Conservation (phyloP, 768 basidiomycete species). For the Macrolepiota fuliginosa region DNA sequence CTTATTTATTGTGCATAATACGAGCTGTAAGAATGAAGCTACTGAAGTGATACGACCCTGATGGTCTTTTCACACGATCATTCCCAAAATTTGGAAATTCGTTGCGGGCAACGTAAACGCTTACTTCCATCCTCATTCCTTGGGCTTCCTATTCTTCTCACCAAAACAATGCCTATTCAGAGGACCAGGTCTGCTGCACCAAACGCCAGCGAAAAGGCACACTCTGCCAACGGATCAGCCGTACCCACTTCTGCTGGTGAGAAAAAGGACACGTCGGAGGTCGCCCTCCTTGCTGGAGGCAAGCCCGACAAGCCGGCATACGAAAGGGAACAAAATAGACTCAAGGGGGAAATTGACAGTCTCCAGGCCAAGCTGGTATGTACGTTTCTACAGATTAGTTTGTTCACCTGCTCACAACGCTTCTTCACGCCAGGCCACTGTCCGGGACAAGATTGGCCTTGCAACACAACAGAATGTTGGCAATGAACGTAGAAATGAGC, state of each 20-base stretch:
- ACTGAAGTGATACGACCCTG: slow-evolving; percentile 5
- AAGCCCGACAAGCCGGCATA: slow-evolving; percentile 86
- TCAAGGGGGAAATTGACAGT: slow-evolving; percentile 82
- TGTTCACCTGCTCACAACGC: slow-evolving; percentile 5
- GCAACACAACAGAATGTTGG: slow-evolving; percentile 28
- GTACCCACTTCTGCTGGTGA: slow-evolving; percentile 42
- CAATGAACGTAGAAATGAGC: slow-evolving; percentile 67
- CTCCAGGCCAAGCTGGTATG: slow-evolving; percentile 80
- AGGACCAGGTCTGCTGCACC: slow-evolving; percentile 52
- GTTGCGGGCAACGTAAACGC: slow-evolving; percentile 13
- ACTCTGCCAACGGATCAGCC: slow-evolving; percentile 45
- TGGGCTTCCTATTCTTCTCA: slow-evolving; percentile 21
- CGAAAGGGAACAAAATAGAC: slow-evolving; percentile 79
- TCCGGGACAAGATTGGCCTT: slow-evolving; percentile 74
- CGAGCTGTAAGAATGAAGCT: neutral
- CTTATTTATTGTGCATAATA: slow-evolving; percentile 4
- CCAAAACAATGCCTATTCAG: slow-evolving; percentile 39
- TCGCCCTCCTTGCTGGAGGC: slow-evolving; percentile 37
- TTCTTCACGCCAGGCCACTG: slow-evolving; percentile 45
- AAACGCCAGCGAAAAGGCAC: slow-evolving; percentile 41
- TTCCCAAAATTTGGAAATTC: slow-evolving; percentile 18
- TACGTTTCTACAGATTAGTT: slow-evolving; percentile 17
- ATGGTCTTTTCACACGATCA: slow-evolving; percentile 21
- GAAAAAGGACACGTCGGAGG: slow-evolving; percentile 44
- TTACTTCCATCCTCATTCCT: slow-evolving; percentile 12